These are phyloP conservation scores for Russula griseocarnosa DNA, from an alignment of 768 basidiomycete species.

Conservation along the genomic window DNA sequence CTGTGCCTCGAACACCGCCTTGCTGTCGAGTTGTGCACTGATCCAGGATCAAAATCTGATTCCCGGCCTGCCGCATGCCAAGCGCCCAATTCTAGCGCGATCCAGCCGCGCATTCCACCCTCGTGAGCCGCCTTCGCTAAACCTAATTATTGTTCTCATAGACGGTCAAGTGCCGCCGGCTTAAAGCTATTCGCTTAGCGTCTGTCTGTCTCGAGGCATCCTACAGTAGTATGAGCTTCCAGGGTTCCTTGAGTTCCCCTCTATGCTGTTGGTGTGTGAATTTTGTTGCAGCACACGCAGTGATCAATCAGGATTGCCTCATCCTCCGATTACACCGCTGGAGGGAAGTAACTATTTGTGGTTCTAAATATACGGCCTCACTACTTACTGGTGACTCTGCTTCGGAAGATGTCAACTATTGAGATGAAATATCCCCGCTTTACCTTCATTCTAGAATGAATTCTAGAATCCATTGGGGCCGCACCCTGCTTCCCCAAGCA, in stretches of 20 bases:
- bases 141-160: constrained; percentile 19
- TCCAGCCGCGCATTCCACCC: constrained; percentile 21
- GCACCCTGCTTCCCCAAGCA: constrained; percentile 1
- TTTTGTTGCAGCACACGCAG: background rate
- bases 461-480: background rate
- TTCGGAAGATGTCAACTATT: constrained; percentile 25
- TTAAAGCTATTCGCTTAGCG: constrained; percentile 25
- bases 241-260: constrained; percentile 17
- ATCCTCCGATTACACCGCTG: constrained; percentile 23
- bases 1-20: constrained; percentile 7
- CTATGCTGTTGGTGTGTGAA: constrained; percentile 3
- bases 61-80: constrained; percentile 12
- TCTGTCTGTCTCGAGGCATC: constrained; percentile 17
- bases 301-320: constrained; percentile 18
- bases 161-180: constrained; percentile 20
- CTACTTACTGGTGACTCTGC: constrained; percentile 20
- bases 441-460: constrained; percentile 15
- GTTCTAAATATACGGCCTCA: constrained; percentile 13
- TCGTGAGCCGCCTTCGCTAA: constrained; percentile 23
- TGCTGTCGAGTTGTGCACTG: background rate
- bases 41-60: constrained; percentile 12
- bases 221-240: constrained; percentile 1
- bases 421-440: constrained; percentile 15
- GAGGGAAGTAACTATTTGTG: constrained; percentile 6
- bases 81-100: constrained; percentile 20